A percentile compares a stretch with the other conserved stretches of the same genome.
These are phyloP conservation scores for Trichoderma simmonsii DNA, from an alignment of 2,329 filamentous ascomycete genomes.

Conservation along the genomic window DNA sequence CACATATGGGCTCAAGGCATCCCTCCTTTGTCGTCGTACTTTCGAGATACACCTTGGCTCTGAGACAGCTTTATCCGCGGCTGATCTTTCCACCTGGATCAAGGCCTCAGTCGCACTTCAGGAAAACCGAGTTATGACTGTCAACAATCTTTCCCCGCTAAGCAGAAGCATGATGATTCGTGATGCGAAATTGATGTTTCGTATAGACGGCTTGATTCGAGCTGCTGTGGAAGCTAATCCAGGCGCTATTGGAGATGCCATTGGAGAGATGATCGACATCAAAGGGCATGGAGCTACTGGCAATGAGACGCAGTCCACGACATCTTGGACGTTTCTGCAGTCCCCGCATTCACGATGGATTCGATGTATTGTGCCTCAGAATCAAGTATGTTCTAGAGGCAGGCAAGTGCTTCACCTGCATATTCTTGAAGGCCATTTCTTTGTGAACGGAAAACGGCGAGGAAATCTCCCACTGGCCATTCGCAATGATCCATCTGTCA, in stretches of 20 bases:
- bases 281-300: not conserved
- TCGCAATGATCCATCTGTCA: constrained; percentile 40
- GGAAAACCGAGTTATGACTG: constrained; percentile 24
- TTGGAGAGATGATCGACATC: not conserved
- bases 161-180: constrained; percentile 21
- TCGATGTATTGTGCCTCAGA: not conserved
- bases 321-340: not conserved
- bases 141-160: constrained; percentile 16
- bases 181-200: constrained; percentile 23
- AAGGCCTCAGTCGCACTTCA: constrained; percentile 28
- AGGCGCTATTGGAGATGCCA: no score
- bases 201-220: not conserved
- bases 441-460: constrained; percentile 36
- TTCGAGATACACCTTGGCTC: constrained; percentile 25
- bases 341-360: not conserved
- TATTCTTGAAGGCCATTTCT: constrained; percentile 30
- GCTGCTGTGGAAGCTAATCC: not conserved
- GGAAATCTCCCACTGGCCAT: constrained; percentile 52
- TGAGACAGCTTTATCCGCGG: not conserved
- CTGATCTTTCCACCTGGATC: constrained; percentile 24
- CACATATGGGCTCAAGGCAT: constrained; percentile 50
- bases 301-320: not conserved
- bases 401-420: constrained; percentile 35
- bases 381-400: not conserved
- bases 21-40: constrained; percentile 51